Base-by-base conservation (phyloP, 2,329 filamentous ascomycete genomes). In the Neofusicoccum umdonicola region DNA sequence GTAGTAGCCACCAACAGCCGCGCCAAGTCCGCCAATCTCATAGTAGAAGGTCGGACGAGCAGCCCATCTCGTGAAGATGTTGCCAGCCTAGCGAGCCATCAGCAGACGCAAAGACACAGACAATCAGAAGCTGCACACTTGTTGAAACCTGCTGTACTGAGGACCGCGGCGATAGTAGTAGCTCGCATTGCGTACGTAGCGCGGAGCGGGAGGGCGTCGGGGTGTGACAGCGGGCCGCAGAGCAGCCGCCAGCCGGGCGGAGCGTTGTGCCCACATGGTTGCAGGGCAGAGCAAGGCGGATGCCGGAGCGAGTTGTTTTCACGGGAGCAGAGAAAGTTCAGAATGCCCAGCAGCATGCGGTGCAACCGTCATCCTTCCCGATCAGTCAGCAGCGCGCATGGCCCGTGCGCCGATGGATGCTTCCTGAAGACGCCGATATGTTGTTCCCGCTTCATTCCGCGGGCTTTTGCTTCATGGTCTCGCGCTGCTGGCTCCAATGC, bases 1-100 rank as follows among this genome's bases (percentile, higher is more conserved):
- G 79, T 92, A 93, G 73, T 92, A 87, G 8, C 77, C 79, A 6
- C 78, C 80, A 2, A 76, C 72, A 0, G 76, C 76, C 1, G 77
- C 73, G 2, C 78, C 82, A 6, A 85, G 67, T 3, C 78, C 68
- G 13, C 73, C 76, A 3, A 80, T 71, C 67, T 83, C 76, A 48
- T 81, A 78, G 71, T 80, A 82, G 73, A 83, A 83, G 2, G 77
- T 80, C 31, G 81, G 80, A 1, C 75, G 71, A 3, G 74, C 73
- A 0, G 77, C 76, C 81, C 81, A 83, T 69, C 71, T 68, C 37
- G 63, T 67, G 57, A 76, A 71, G 19, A 76, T 27, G 12, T 69
- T 71, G 13, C 44, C 58, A n/a, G 58, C 19, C 58, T 62, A 19
- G 9, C 8, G 12, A 42, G 3, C 13, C n/a, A 34, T 62, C 19